A percentile compares a stretch with the other conserved stretches of the same genome.
These are phyloP conservation scores for Aspergillus glaucus DNA, from an alignment of 2,329 filamentous ascomycete genomes.

Conservation along the genomic window DNA sequence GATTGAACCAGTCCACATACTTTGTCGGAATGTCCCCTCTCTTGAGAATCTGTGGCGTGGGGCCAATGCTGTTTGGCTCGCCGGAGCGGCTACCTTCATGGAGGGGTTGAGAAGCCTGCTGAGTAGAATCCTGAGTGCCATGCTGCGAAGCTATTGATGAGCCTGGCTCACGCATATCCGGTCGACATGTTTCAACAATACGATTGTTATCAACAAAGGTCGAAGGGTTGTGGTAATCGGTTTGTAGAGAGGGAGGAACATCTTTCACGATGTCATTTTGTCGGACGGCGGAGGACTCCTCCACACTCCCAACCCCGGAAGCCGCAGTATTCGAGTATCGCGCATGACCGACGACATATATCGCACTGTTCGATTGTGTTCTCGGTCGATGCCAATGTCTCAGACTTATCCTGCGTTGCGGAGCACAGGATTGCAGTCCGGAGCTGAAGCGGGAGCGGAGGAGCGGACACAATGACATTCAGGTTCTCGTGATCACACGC, in stretches of 20 bases:
- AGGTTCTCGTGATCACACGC: conserved; percentile 19
- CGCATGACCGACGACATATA: conserved; percentile 9
- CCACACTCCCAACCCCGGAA: background rate
- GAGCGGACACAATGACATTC: conserved; percentile 33
- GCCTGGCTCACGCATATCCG: background rate
- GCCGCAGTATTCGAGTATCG: conserved; percentile 4
- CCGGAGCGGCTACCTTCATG: too few species aligned
- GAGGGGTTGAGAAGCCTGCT: too few species aligned
- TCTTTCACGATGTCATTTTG: background rate
- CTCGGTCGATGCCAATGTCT: conserved; percentile 18
- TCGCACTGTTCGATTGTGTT: conserved; percentile 2
- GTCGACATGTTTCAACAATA: background rate
- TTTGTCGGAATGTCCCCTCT: too few species aligned
- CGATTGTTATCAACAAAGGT: background rate
- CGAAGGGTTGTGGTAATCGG: background rate
- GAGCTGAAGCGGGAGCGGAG: conserved; percentile 23
- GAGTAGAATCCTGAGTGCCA: too few species aligned
- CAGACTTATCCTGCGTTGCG: conserved; percentile 11
- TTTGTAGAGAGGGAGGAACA: background rate
- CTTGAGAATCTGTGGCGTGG: too few species aligned
- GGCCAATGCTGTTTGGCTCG: too few species aligned
- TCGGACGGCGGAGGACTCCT: background rate
- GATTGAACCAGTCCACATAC: too few species aligned
- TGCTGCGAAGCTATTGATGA: too few species aligned
- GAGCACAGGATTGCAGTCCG: conserved; percentile 18